phyloP scores from a whole-genome alignment of 106 monocot genomes.

The Dendrobium catenatum region DNA sequence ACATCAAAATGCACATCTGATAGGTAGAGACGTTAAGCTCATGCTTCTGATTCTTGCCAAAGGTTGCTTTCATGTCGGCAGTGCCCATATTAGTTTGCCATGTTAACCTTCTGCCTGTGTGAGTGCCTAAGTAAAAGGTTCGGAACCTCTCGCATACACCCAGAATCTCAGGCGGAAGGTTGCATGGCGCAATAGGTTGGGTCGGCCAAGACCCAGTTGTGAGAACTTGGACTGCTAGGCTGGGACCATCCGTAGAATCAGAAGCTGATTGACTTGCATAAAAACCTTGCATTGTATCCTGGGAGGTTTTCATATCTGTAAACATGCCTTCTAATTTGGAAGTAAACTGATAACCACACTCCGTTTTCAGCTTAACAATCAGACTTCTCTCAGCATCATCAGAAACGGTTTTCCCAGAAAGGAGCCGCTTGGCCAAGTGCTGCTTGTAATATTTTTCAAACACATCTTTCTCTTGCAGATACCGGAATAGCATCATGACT shows the following conservation, averaged over 20 bases:
- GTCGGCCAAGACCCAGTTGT: conserved; percentile 95
- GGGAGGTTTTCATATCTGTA: conserved; percentile 64
- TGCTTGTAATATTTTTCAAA: conserved; percentile 80
- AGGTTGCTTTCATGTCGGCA: conserved; percentile 75
- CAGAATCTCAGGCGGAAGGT: conserved; percentile 78
- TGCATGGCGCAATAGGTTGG: conserved; percentile 57
- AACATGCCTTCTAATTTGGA: conserved; percentile 76
- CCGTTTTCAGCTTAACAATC: conserved; percentile 87
- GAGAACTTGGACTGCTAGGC: conserved; percentile 72
- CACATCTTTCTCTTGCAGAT: conserved; percentile 72
- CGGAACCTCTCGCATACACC: conserved; percentile 69
- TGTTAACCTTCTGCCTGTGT: conserved; percentile 77
- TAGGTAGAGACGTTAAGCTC: conserved; percentile 89
- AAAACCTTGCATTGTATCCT: conserved; percentile 69
- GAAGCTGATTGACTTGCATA: conserved; percentile 31
- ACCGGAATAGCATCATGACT: conserved; percentile 93
- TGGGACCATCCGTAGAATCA: conserved; percentile 52
- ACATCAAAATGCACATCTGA: conserved; percentile 95
- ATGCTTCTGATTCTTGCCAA: conserved; percentile 65
- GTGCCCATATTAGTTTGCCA: conserved; percentile 98
- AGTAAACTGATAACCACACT: conserved; percentile 81
- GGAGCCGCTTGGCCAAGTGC: conserved; percentile 64
- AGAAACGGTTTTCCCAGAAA: conserved; percentile 60
- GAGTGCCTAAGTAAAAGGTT: conserved; percentile 81
- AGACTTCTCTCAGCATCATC: conserved; percentile 74